Percentiles rank a stretch among this genome's conserved stretches.
Evolutionary conservation across 306 rosid species (phyloP).

Genomic region (Casuarina equisetifolia): DNA sequence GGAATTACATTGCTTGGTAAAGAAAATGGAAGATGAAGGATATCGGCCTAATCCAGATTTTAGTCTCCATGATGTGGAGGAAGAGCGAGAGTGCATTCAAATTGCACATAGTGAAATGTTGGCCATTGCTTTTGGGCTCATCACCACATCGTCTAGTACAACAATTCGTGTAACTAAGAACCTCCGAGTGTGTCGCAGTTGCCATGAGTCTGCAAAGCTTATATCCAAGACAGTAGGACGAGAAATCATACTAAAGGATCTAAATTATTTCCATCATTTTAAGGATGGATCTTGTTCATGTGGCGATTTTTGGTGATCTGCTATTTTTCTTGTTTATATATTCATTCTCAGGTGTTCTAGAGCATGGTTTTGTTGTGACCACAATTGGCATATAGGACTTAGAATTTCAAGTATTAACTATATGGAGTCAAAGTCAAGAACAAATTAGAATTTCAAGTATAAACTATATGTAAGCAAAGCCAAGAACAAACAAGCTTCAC

Average conservation of each 20-base stretch:
- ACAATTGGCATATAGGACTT: too few relatives aligned
- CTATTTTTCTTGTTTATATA: neutral
- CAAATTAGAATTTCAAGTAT: too few relatives aligned
- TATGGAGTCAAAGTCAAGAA: too few relatives aligned
- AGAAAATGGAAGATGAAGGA: constrained; percentile 54
- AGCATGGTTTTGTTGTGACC: neutral
- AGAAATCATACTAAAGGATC: constrained; percentile 70
- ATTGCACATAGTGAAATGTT: constrained; percentile 66
- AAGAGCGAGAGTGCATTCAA: constrained; percentile 66
- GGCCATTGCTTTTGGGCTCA: constrained; percentile 67
- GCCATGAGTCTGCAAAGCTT: constrained; percentile 59
- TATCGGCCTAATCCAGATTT: constrained; percentile 36
- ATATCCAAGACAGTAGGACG: constrained; percentile 45
- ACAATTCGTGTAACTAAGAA: constrained; percentile 57
- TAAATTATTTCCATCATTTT: constrained; percentile 62
- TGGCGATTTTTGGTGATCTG: constrained; percentile 43
- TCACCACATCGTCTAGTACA: constrained; percentile 46
- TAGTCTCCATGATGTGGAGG: constrained; percentile 63
- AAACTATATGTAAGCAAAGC: too few relatives aligned
- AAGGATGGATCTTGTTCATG: constrained; percentile 65
- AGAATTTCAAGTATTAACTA: too few relatives aligned
- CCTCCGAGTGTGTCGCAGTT: constrained; percentile 46
- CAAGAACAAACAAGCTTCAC: too few relatives aligned
- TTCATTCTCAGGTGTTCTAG: neutral
- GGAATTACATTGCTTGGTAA: constrained; percentile 50